Evolutionary conservation across 176 grass and related monocot genomes (phyloP).

Genomic region (Zoysia japonica): DNA sequence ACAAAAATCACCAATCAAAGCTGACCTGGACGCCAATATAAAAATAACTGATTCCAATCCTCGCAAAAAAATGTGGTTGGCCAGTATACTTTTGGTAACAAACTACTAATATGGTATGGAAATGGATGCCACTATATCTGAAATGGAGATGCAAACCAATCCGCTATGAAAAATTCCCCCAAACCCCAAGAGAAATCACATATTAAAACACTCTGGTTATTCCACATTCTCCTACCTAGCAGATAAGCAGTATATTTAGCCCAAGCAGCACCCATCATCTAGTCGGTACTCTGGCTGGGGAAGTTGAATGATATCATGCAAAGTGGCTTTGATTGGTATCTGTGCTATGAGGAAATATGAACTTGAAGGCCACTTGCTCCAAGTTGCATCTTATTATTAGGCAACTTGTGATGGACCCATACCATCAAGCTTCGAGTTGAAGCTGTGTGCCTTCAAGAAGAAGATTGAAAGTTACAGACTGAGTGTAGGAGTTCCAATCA

Average conservation of each 20-base stretch:
- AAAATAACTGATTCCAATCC: not conserved
- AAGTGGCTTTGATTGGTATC: constrained; percentile 13
- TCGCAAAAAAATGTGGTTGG: no score
- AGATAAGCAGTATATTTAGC: not conserved
- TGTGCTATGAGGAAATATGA: not conserved
- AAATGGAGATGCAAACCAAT: no score
- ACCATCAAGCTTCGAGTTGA: constrained; percentile 11
- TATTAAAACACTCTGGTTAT: not conserved
- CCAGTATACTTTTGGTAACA: not conserved
- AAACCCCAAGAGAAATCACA: not conserved
- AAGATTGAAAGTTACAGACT: not conserved
- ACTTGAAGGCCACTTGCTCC: constrained; percentile 5
- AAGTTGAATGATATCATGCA: not conserved
- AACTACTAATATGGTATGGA: no score
- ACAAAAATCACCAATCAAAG: not conserved
- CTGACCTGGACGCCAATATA: not conserved
- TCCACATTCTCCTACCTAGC: not conserved
- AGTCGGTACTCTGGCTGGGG: not conserved
- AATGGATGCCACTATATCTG: no score
- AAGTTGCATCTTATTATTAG: not conserved
- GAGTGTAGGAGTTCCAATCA: not conserved
- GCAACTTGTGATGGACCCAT: constrained; percentile 3
- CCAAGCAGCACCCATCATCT: not conserved
- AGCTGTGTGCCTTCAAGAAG: not conserved
- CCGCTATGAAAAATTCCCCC: no score